These are phyloP conservation scores for Smallanthus sonchifolius DNA, from an alignment of 129 eudicot species.

Conservation along the genomic window DNA sequence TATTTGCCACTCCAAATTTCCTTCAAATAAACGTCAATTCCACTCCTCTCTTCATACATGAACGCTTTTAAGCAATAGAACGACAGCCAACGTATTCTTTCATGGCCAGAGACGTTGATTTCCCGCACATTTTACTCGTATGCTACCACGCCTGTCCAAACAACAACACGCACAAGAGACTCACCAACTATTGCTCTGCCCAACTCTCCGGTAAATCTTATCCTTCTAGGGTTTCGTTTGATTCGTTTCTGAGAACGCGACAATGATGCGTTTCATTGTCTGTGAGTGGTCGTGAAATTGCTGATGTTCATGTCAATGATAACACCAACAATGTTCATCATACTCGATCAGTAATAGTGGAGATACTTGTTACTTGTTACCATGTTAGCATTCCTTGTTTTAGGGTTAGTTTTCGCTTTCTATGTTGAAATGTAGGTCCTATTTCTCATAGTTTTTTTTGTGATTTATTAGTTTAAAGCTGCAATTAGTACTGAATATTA, in stretches of 20 bases:
- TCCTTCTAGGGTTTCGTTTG: slow-evolving; percentile 41
- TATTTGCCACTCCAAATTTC: too few relatives aligned
- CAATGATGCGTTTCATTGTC: slow-evolving; percentile 12
- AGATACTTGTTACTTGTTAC: slow-evolving; percentile 81
- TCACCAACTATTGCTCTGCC: neutral
- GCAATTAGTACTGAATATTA: slow-evolving; percentile 5
- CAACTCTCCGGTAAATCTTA: slow-evolving; percentile 2
- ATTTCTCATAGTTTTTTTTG: neutral
- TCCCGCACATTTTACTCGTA: neutral
- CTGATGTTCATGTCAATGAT: slow-evolving; percentile 41
- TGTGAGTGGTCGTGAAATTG: slow-evolving; percentile 34
- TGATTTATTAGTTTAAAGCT: neutral
- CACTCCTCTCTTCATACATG: neutral
- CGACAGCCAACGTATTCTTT: neutral
- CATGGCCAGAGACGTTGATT: slow-evolving; percentile 18
- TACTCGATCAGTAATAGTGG: slow-evolving; percentile 39
- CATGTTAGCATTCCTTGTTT: slow-evolving; percentile 44
- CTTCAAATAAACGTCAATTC: too few relatives aligned
- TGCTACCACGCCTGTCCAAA: slow-evolving; percentile 1
- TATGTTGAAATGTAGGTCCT: slow-evolving; percentile 12
- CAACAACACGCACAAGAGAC: slow-evolving; percentile 8
- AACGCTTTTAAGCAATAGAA: neutral
- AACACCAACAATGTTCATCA: slow-evolving; percentile 22
- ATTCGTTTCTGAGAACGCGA: slow-evolving; percentile 6
- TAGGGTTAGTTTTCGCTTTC: neutral